Evolutionary conservation across 1,284 basidiomycete species (phyloP).

Genomic region (Leccinum insolens): DNA sequence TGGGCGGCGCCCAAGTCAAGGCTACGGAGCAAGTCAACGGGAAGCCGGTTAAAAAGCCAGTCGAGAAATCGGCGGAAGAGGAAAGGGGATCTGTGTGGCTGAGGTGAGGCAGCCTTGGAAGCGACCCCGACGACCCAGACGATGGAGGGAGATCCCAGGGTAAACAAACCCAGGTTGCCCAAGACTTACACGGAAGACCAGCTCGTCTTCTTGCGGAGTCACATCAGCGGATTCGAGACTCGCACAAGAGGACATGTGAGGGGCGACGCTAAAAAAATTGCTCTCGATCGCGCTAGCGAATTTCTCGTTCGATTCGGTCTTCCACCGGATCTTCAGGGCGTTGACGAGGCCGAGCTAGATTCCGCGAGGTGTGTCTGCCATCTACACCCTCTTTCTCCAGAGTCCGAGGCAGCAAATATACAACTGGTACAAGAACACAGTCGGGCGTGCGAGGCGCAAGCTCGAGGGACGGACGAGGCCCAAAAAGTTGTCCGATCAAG

Average conservation of each 20-base stretch:
- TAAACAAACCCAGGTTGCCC: conserved; percentile 56
- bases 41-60: no score
- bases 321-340: conserved; percentile 50
- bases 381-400: background rate
- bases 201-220: conserved; percentile 55
- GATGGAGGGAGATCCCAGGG: conserved; percentile 38
- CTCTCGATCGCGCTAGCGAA: conserved; percentile 57
- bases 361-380: conserved; percentile 49
- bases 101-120: conserved; percentile 2
- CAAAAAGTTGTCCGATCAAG: conserved; percentile 49
- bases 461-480: conserved; percentile 53
- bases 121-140: conserved; percentile 13
- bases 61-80: no score
- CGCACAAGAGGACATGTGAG: conserved; percentile 49
- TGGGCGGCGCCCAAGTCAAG: no score
- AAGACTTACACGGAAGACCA: conserved; percentile 55
- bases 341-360: conserved; percentile 55
- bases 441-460: conserved; percentile 57
- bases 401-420: conserved; percentile 53
- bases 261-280: conserved; percentile 66
- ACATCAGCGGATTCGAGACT: conserved; percentile 52
- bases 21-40: no score
- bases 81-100: conserved; percentile 23
- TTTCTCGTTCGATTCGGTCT: conserved; percentile 59
- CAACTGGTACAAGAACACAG: conserved; percentile 70